phyloP scores from a whole-genome alignment of 2,329 filamentous ascomycete genomes.

The Fusarium solani-melongenae region DNA sequence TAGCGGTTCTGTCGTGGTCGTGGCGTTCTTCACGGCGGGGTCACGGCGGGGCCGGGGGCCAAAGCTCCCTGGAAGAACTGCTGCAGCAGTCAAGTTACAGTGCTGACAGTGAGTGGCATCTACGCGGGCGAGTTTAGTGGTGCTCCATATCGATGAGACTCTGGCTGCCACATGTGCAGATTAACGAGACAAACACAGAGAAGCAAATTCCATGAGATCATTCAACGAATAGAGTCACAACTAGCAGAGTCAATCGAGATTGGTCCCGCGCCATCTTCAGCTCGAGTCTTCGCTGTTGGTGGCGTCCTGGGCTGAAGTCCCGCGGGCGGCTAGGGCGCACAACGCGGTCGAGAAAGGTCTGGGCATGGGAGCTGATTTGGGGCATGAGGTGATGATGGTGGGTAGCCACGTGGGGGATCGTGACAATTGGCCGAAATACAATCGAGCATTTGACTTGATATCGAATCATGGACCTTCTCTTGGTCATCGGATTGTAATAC shows the following conservation, averaged over 20 bases:
- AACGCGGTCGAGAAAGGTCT: conserved; percentile 7
- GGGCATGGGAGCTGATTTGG: conserved; percentile 4
- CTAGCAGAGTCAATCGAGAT: not conserved
- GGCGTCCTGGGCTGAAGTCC: conserved; percentile 15
- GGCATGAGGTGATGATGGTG: conserved; percentile 26
- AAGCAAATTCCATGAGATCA: not conserved
- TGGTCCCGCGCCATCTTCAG: not conserved
- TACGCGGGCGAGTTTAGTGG: not conserved
- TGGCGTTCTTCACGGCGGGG: conserved; percentile 29
- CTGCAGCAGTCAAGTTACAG: conserved; percentile 21
- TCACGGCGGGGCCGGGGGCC: conserved; percentile 20
- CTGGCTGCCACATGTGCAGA: not conserved
- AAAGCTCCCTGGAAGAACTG: conserved; percentile 20
- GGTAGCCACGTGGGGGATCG: conserved; percentile 33
- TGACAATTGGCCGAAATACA: conserved; percentile 17
- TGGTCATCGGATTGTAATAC: conserved; percentile 29
- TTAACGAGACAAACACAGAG: not conserved
- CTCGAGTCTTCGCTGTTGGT: conserved; percentile 1
- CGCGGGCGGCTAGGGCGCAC: conserved; percentile 7
- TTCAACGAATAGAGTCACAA: not conserved
- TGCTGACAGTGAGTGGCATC: conserved; percentile 32
- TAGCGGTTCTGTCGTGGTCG: conserved; percentile 11
- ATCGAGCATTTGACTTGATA: not conserved
- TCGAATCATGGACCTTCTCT: conserved; percentile 41
- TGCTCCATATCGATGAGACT: not conserved